A percentile compares a stretch with the other conserved stretches of the same genome.
These are phyloP conservation scores for Aquilaria malaccensis DNA, from an alignment of 345 rosid species.

Conservation along the genomic window DNA sequence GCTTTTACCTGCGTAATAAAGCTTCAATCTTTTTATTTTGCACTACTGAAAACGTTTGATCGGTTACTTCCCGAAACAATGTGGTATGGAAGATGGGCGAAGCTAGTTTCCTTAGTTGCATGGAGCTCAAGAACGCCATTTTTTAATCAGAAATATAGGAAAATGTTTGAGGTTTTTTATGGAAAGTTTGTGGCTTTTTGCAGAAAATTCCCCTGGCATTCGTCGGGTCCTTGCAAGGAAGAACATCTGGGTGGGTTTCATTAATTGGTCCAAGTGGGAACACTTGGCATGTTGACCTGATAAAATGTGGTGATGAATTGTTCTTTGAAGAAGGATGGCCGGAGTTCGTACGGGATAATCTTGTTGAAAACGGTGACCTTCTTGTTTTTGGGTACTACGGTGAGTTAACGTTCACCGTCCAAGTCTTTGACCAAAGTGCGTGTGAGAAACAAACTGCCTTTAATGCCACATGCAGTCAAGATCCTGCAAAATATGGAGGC, in stretches of 20 bases:
- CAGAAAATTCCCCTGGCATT: slow-evolving; percentile 47
- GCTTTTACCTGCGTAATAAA: too few species aligned
- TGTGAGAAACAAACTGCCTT: slow-evolving; percentile 55
- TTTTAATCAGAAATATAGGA: too few species aligned
- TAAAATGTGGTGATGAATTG: slow-evolving; percentile 21
- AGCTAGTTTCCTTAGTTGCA: neutral
- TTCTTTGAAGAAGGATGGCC: slow-evolving; percentile 42
- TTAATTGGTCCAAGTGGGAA: slow-evolving; percentile 51
- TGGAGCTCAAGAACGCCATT: neutral
- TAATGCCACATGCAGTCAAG: slow-evolving; percentile 35
- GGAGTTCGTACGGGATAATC: slow-evolving; percentile 38
- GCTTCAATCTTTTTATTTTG: too few species aligned
- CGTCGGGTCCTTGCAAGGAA: slow-evolving; percentile 32
- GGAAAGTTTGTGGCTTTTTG: slow-evolving; percentile 6
- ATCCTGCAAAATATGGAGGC: slow-evolving; percentile 11
- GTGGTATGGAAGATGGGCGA: neutral
- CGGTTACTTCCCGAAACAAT: neutral
- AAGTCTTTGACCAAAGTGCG: slow-evolving; percentile 40
- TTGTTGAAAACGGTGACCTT: slow-evolving; percentile 40
- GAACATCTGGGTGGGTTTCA: slow-evolving; percentile 29
- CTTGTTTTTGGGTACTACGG: slow-evolving; percentile 55
- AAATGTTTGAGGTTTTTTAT: neutral
- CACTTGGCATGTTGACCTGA: slow-evolving; percentile 35
- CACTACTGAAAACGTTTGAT: too few species aligned
- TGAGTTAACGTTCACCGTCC: slow-evolving; percentile 41